phyloP scores from a whole-genome alignment of 768 basidiomycete genomes.

The Amanita inopinata region DNA sequence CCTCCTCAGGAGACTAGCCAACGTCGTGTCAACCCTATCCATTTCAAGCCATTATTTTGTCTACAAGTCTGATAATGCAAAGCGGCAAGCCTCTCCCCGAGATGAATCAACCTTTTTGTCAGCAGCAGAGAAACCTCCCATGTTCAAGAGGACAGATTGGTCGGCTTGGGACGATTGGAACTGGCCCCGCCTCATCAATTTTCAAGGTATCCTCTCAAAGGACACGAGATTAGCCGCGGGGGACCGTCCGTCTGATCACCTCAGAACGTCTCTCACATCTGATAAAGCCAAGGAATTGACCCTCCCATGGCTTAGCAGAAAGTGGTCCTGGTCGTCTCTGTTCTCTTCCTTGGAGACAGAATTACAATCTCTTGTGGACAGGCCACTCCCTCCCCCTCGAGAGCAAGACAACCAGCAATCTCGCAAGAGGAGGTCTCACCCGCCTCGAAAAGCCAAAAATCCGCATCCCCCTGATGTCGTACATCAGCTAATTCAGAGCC shows the following conservation, averaged over 20 bases:
- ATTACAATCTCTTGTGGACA: background rate
- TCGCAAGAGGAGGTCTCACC: slow-evolving; percentile 11
- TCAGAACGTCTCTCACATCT: background rate
- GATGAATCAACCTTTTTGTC: background rate
- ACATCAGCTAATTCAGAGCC: slow-evolving; percentile 65
- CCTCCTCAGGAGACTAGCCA: slow-evolving; percentile 55
- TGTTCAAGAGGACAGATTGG: slow-evolving; percentile 23
- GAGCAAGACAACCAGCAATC: background rate
- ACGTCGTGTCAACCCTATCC: slow-evolving; percentile 60
- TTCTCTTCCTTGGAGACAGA: slow-evolving; percentile 5
- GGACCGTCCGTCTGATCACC: background rate
- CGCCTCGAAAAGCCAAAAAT: slow-evolving; percentile 12
- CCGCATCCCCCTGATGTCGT: slow-evolving; percentile 37
- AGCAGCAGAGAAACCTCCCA: background rate
- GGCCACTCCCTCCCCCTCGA: background rate
- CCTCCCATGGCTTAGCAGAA: slow-evolving; percentile 15
- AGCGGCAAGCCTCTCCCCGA: slow-evolving; percentile 4
- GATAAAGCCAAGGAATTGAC: slow-evolving; percentile 9
- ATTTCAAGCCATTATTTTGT: slow-evolving; percentile 56
- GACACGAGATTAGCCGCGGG: slow-evolving; percentile 3
- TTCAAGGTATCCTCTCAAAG: background rate
- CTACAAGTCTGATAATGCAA: slow-evolving; percentile 17
- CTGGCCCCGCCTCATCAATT: slow-evolving; percentile 9
- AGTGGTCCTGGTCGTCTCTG: slow-evolving; percentile 19
- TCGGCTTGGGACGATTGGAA: slow-evolving; percentile 18